phyloP scores from a whole-genome alignment of 2,329 filamentous ascomycete genomes.

The Colletotrichum chrysophilum region DNA sequence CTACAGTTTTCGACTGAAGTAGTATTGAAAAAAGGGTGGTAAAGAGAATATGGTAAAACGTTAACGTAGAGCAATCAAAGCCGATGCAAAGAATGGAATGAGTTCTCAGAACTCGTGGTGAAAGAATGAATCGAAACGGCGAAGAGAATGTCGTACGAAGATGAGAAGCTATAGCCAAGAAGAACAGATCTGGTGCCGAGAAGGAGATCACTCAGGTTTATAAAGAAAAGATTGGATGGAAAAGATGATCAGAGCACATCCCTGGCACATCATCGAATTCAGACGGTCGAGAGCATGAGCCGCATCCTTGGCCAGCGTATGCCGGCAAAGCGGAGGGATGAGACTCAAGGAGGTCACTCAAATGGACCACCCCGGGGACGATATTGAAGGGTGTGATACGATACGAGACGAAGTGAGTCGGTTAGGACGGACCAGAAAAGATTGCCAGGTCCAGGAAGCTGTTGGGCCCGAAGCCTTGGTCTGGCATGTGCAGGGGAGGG shows the following conservation, averaged over 20 bases:
- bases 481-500: background rate
- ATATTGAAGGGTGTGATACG: background rate
- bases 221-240: constrained; percentile 8
- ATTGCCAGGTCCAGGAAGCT: constrained; percentile 3
- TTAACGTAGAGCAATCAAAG: background rate
- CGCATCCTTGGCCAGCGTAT: background rate
- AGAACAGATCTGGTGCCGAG: background rate
- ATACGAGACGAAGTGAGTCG: constrained; percentile 7
- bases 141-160: constrained; percentile 12
- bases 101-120: constrained; percentile 23
- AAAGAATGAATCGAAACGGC: constrained; percentile 17
- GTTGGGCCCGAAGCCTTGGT: background rate
- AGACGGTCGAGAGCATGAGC: constrained; percentile 3
- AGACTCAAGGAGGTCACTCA: background rate
- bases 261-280: constrained; percentile 1
- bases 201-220: constrained; percentile 7
- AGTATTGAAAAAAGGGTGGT: background rate
- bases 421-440: background rate
- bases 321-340: background rate
- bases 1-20: constrained; percentile 1
- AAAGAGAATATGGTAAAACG: background rate
- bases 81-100: constrained; percentile 25
- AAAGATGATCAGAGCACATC: background rate
- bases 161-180: constrained; percentile 14
- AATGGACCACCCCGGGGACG: background rate